A percentile compares a stretch with the other conserved stretches of the same genome.
phyloP scores from a whole-genome alignment of 495 filamentous ascomycete species.

The Daldinia childiae region DNA sequence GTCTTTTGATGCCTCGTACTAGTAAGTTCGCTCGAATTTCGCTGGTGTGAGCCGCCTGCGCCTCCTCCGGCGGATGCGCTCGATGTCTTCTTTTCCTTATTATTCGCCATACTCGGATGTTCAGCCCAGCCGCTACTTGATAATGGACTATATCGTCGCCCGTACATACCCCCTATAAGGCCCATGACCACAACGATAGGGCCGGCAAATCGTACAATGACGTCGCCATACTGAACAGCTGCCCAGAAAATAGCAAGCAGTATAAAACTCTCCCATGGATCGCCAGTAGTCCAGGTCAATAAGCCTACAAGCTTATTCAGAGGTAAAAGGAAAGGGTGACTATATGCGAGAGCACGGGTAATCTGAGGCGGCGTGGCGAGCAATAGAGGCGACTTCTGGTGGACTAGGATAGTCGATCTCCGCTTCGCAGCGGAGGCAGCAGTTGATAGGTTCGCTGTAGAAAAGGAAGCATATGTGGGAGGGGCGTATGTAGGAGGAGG shows the following conservation, averaged over 20 bases:
- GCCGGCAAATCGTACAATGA: constrained; percentile 78
- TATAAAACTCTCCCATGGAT: constrained; percentile 97
- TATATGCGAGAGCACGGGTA: constrained; percentile 90
- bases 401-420: constrained; percentile 90
- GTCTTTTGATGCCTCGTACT: constrained; percentile 78
- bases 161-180: constrained; percentile 92
- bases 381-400: constrained; percentile 93
- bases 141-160: constrained; percentile 85
- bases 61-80: constrained; percentile 52
- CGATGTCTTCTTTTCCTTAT: constrained; percentile 56
- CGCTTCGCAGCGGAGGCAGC: constrained; percentile 75
- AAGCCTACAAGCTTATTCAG: constrained; percentile 84
- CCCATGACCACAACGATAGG: constrained; percentile 81
- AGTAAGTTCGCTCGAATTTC: constrained; percentile 66
- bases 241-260: constrained; percentile 87
- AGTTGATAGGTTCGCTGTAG: constrained; percentile 75
- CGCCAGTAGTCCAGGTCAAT: constrained; percentile 89
- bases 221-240: constrained; percentile 83
- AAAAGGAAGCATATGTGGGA: constrained; percentile 85
- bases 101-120: constrained; percentile 41
- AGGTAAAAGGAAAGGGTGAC: constrained; percentile 89
- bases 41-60: constrained; percentile 56
- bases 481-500: constrained; percentile 58
- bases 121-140: constrained; percentile 82
- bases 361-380: constrained; percentile 93